Base-by-base conservation (phyloP, 2,329 filamentous ascomycete species). In the Exophiala phaeomuriformis region DNA sequence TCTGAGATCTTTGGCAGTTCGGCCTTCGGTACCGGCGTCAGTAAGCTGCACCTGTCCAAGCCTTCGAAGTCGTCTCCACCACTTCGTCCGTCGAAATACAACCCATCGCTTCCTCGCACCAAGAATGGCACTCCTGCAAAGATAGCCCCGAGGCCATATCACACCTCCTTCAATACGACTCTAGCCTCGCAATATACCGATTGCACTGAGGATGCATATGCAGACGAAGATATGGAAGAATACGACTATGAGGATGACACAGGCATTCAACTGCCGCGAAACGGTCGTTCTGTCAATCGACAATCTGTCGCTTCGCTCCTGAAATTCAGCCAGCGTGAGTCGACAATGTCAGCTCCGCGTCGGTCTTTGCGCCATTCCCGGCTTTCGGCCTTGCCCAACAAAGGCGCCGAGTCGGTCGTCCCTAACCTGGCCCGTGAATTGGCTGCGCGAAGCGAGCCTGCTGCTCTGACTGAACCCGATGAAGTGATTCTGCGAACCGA, bases 401-500 rank as follows among this genome's bases (percentile, higher is more conserved):
- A 69, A 59, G 64, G 72, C 58, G 77, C 77, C 45, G 77, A 82
- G 5, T 82, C 83, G 48, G 80, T 82, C 42, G 86, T 89, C 64
- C 78, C 82, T 3, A 74, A 79, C 4, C 81, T 95, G 55, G 87
- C 88, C 31, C 86, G 85, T 66, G 83, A 85, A 56, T 69, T 90
- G 6, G 84, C 75, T 66, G 73, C 68, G 66, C 80, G 66, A 68
- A 77, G 69, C 41, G 78, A 78, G 35, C 73, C 79, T 33, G 81
- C 86, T 1, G 64, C 71, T 12, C 73, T 94, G 43, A 75, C 76
- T 3, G 91, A 96, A 69, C 74, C 83, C 1, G 81, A 85, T 56
- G 77, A 83, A 43, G 69, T 95, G 19, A 81, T 96, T 43, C 71
- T 94, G 33, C 76, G 80, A 46, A 94, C 87, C 7, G 90, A 96